Evolutionary conservation across 1,139 yeast species (phyloP).

Genomic region (Geotrichum phurueaensis): DNA sequence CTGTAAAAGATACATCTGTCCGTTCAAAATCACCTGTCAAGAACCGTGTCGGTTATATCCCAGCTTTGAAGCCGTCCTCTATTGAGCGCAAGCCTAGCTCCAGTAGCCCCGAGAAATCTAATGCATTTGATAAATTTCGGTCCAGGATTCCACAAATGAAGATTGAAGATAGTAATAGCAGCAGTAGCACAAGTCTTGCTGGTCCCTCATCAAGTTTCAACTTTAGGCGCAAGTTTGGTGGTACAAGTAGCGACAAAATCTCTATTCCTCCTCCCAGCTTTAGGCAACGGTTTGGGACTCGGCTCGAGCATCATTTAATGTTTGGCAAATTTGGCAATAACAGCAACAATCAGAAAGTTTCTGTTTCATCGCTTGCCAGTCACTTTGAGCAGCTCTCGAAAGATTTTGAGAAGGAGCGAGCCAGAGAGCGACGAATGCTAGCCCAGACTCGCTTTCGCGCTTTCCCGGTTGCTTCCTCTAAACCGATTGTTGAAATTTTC

Average conservation of each 20-base stretch:
- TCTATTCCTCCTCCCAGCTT: constrained; percentile 11
- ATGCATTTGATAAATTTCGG: constrained; percentile 8
- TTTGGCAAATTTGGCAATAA: constrained; percentile 16
- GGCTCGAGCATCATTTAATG: constrained; percentile 30
- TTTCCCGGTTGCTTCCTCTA: constrained; percentile 65
- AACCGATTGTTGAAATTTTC: constrained; percentile 88
- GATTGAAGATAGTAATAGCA: constrained; percentile 2
- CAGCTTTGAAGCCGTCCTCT: constrained; percentile 11
- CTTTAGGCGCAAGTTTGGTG: constrained; percentile 1
- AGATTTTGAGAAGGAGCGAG: constrained; percentile 86
- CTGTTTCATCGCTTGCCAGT: constrained; percentile 39
- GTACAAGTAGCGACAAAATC: constrained; percentile 12
- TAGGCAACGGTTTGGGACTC: constrained; percentile 27
- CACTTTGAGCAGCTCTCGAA: constrained; percentile 76
- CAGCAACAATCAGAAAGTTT: constrained; percentile 11
- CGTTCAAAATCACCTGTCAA: constrained; percentile 14
- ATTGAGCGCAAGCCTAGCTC: constrained; percentile 7
- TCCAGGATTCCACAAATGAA: constrained; percentile 11
- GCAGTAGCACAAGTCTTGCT: neutral
- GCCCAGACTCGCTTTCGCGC: constrained; percentile 64
- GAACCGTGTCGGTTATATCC: constrained; percentile 8
- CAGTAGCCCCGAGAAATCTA: constrained; percentile 11
- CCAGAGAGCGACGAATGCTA: constrained; percentile 62
- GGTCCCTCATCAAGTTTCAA: constrained; percentile 1
- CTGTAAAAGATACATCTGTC: neutral